phyloP scores from a whole-genome alignment of 2,329 filamentous ascomycete species.

The Sclerotiophoma versabilis region DNA sequence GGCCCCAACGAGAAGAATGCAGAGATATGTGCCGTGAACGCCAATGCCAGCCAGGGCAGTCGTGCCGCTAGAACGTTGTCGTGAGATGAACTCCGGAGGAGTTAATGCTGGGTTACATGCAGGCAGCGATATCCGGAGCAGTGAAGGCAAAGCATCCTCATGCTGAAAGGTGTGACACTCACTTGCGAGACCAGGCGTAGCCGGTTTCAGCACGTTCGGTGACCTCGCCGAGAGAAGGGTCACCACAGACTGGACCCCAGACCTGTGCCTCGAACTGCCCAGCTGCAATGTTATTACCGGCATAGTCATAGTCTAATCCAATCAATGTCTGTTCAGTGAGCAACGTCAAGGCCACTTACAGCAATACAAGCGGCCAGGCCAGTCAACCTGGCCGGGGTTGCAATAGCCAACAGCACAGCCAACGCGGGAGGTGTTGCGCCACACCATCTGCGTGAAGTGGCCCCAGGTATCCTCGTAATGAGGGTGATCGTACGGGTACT shows the following conservation, averaged over 20 bases:
- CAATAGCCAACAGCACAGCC: conserved; percentile 47
- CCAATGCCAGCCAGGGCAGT: background rate
- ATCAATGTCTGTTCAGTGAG: conserved; percentile 13
- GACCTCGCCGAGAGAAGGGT: conserved; percentile 28
- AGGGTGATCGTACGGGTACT: conserved; percentile 45
- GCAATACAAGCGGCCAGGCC: conserved; percentile 46
- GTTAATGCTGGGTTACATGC: too few species aligned
- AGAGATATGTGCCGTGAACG: background rate
- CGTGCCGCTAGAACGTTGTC: background rate
- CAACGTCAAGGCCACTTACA: conserved; percentile 30
- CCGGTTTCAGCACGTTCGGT: conserved; percentile 21
- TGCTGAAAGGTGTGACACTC: background rate
- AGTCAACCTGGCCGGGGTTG: conserved; percentile 23
- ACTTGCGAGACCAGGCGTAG: conserved; percentile 27
- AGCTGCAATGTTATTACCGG: conserved; percentile 42
- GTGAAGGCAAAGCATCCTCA: background rate
- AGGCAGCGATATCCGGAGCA: background rate
- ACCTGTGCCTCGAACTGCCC: conserved; percentile 42
- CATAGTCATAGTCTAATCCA: conserved; percentile 39
- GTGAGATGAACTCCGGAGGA: background rate
- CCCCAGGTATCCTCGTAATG: conserved; percentile 39
- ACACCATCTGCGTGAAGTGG: conserved; percentile 51
- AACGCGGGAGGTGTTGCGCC: conserved; percentile 45
- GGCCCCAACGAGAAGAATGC: too few species aligned
- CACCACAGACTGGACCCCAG: conserved; percentile 39